A percentile compares a stretch with the other conserved stretches of the same genome.
Conservation (phyloP, 768 basidiomycete genomes). For the Grammothele lineata region DNA sequence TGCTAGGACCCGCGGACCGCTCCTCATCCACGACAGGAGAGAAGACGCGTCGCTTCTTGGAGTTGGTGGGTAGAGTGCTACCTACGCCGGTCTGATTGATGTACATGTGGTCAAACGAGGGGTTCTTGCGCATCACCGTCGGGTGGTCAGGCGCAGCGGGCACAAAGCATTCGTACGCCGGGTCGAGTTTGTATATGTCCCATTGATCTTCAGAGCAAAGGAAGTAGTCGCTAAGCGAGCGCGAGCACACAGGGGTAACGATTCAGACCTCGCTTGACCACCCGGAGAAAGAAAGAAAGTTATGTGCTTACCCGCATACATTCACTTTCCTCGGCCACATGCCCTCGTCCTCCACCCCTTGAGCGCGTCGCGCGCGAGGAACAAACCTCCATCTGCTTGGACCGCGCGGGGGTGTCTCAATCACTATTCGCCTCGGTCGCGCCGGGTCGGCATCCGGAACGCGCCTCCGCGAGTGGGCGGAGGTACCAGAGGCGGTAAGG, state of each 20-base stretch:
- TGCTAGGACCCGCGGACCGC: constrained; percentile 1
- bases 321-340: constrained; percentile 63
- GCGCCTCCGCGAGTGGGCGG: constrained; percentile 35
- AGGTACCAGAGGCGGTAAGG: constrained; percentile 45
- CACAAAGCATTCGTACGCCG: constrained; percentile 64
- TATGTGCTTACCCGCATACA: constrained; percentile 54
- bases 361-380: constrained; percentile 57
- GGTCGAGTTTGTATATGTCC: constrained; percentile 83
- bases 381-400: constrained; percentile 72
- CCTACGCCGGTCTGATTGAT: neutral
- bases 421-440: constrained; percentile 66
- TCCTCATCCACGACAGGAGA: neutral
- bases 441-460: constrained; percentile 43
- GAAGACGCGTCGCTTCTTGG: constrained; percentile 1
- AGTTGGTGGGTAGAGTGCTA: neutral
- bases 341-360: constrained; percentile 62
- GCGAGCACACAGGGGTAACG: too few species aligned
- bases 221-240: constrained; percentile 37
- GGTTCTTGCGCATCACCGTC: constrained; percentile 22
- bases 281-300: too few species aligned
- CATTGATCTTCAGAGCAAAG: constrained; percentile 72
- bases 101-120: neutral
- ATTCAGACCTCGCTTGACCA: too few species aligned
- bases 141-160: constrained; percentile 24
- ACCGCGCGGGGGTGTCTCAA: constrained; percentile 59